Base-by-base conservation (phyloP, 2,329 filamentous ascomycete genomes). In the Pestalotiopsis sp. region DNA sequence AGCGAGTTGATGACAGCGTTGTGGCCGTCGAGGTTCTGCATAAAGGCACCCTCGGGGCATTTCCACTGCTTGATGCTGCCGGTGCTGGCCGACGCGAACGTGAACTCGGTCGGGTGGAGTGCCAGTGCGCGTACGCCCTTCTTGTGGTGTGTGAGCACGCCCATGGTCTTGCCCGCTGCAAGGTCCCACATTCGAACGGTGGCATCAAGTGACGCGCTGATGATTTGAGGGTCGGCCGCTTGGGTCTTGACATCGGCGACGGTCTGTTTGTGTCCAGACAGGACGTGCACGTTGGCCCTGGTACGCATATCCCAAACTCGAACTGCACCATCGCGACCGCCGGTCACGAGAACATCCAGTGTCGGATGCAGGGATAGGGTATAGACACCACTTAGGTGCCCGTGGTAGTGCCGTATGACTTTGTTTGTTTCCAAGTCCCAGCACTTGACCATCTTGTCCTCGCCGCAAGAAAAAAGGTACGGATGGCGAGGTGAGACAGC, bases 361-460 rank as follows among this genome's bases (percentile, higher is more conserved):
- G 94, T 97, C 0, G 96, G 96, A 78, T 99, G 96, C n/a, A 99
- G 84, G 2, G 93, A 89, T 5, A 99, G 85, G 0, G 95, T 95
- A 82, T 99, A 99, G 3, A 99, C 96, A 72, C 96, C 96, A 75
- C 93, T 97, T 25, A 99, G 84, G 82, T 99, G 96, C 20, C 97
- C 97, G 79, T 99, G 96, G 80, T 98, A 99, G 81, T 98, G 94
- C 52, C 95, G 90, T 77, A 98, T 98, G 70, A 99, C 96, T 81
- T 98, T 98, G 84, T 99, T 99, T n/a, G 95, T 98, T 81, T 99
- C 96, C 73, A 99, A 84, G 83, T 99, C 96, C 96, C 96, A 99
- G 83, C 96, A 99, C 82, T 99, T 99, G 71, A 99, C 96, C 95
- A 98, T 98, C 85, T 99, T 99, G 80, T 99, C 96, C 81, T 99